Conservation (phyloP, 371 early-diverging fungal species). For the Mucor sp. region DNA sequence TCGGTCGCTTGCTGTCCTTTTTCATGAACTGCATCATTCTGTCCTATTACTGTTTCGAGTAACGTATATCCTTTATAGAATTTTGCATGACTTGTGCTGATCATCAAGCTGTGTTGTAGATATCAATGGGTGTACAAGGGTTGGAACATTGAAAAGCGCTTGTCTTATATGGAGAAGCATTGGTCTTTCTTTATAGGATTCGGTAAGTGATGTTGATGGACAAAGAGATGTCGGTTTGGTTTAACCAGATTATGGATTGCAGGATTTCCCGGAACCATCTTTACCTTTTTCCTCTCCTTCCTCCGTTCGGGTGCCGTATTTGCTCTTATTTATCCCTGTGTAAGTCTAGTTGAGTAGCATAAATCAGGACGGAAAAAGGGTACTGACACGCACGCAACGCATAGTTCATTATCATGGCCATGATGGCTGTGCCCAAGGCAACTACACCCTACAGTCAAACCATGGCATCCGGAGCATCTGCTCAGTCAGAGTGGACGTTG, state of each 20-base stretch:
- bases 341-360: constrained; percentile 25
- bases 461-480: constrained; percentile 28
- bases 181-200: constrained; percentile 62
- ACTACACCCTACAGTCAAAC: constrained; percentile 31
- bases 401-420: constrained; percentile 57
- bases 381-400: background rate
- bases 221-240: background rate
- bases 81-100: background rate
- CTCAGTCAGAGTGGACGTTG: constrained; percentile 31
- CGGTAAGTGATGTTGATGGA: constrained; percentile 24
- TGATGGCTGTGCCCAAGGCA: constrained; percentile 44
- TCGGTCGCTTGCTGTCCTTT: constrained; percentile 43
- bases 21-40: constrained; percentile 44
- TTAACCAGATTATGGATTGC: background rate
- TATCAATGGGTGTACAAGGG: constrained; percentile 56
- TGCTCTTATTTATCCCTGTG: constrained; percentile 50
- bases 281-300: constrained; percentile 51
- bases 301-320: constrained; percentile 53
- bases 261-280: constrained; percentile 42
- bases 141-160: constrained; percentile 52
- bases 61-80: constrained; percentile 8
- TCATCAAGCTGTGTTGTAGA: constrained; percentile 16
- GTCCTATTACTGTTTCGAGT: constrained; percentile 52
- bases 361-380: background rate
- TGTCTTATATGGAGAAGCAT: constrained; percentile 52